Base-by-base conservation (phyloP, 1,284 basidiomycete species). In the Hypsizygus ulmarius region DNA sequence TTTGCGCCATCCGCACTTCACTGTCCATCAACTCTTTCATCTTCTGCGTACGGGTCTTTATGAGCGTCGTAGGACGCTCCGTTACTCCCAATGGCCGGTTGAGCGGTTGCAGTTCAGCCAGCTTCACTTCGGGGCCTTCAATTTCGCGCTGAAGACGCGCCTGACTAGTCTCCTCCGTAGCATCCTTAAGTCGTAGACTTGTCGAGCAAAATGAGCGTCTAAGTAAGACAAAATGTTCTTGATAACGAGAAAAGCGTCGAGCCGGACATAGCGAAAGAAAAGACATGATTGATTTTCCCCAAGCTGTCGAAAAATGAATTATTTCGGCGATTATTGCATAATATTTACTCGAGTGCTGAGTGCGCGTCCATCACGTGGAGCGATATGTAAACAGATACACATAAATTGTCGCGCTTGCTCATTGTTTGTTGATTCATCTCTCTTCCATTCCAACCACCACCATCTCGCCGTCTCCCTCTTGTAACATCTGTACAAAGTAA, bases 81-180 rank as follows among this genome's bases (percentile, higher is more conserved):
- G 63, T 64, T 2, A 93, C 81, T 12, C 93, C 93, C 12, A 94
- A 71, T 0, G 95, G 92, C 25, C 84, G 69, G 35, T 76, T 77
- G 11, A 95, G 72, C 21, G 82, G 73, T 15, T 77, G 73, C 12
- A 91, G 59, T 0, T 68, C 59, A 37, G 57, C 47, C 62, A 50
- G 62, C 50, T 56, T 60, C 5, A 58, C 54, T 15, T 57, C 52
- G 3, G 52, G 38, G 10, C 28, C 58, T 35, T 54, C 53, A 42
- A 45, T 44, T 29, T 54, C 52, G 34, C 46, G 45, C 33, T 49
- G 34, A 7, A 50, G 42, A 9, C 19, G 27, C 14, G 36, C 43
- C 12, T 48, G 38, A 12, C 33, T 52, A 34, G 35, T 34, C 6
- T 28, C n/a, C 7, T 39, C 39, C 7, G 21, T 32, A 3, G 15